Percentiles rank a stretch among this genome's conserved stretches.
Conservation (phyloP, 805 yeast genomes). For the Nematodospora valgi region DNA sequence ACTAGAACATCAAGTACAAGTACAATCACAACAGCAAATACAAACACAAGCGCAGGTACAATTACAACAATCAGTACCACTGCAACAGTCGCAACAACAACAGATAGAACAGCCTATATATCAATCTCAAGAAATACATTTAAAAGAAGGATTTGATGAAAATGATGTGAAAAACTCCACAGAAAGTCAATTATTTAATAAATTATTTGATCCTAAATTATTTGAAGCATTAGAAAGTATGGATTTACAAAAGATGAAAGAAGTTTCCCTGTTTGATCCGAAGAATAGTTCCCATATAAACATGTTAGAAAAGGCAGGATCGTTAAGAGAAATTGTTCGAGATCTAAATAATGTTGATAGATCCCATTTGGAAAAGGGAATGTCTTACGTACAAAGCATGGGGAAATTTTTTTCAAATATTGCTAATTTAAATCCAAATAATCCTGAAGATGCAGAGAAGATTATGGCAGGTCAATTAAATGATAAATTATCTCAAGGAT, state of each 20-base stretch:
- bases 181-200: conserved; percentile 17
- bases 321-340: conserved; percentile 22
- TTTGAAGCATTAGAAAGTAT: conserved; percentile 25
- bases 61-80: neutral
- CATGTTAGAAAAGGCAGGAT: conserved; percentile 23
- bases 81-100: neutral
- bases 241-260: conserved; percentile 21
- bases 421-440: conserved; percentile 7
- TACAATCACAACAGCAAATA: neutral
- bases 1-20: neutral
- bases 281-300: conserved; percentile 14
- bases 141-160: conserved; percentile 4
- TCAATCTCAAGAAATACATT: neutral
- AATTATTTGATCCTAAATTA: conserved; percentile 25
- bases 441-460: conserved; percentile 7
- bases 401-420: conserved; percentile 16
- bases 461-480: conserved; percentile 10
- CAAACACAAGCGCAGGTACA: neutral
- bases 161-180: conserved; percentile 6
- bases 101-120: neutral
- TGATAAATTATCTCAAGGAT: conserved; percentile 17
- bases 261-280: conserved; percentile 11
- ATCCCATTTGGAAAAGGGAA: conserved; percentile 21
- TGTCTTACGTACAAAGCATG: conserved; percentile 21
- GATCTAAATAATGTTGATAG: conserved; percentile 25